Conservation (phyloP, 805 yeast genomes). For the Metschnikowia borealis region DNA sequence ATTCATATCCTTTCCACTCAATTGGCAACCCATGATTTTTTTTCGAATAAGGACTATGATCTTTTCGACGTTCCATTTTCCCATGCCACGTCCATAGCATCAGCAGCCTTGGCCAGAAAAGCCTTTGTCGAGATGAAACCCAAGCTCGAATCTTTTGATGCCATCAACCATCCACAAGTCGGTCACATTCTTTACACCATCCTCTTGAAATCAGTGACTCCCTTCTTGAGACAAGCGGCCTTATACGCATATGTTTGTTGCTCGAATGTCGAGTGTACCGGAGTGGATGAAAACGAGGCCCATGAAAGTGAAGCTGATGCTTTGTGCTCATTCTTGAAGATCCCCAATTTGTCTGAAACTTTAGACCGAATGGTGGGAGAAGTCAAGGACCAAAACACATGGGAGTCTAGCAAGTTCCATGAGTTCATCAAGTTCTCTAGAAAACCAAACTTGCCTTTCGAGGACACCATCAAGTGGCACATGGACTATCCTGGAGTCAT, state of each 20-base stretch:
- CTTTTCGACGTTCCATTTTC: slow-evolving; percentile 38
- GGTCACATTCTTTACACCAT: slow-evolving; percentile 47
- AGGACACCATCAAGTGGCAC: slow-evolving; percentile 16
- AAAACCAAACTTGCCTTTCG: slow-evolving; percentile 6
- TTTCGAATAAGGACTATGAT: slow-evolving; percentile 21
- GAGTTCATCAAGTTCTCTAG: slow-evolving; percentile 18
- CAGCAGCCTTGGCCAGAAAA: slow-evolving; percentile 19
- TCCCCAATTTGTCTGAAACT: slow-evolving; percentile 36
- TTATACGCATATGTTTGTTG: slow-evolving; percentile 52
- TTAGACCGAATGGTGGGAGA: slow-evolving; percentile 8
- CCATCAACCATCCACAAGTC: slow-evolving; percentile 22
- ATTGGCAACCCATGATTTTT: slow-evolving; percentile 25
- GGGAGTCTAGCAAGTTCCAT: slow-evolving; percentile 25
- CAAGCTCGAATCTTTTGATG: slow-evolving; percentile 3
- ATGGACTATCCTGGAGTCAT: slow-evolving; percentile 65
- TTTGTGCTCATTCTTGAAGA: slow-evolving; percentile 46
- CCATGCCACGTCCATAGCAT: slow-evolving; percentile 18
- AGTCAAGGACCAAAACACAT: background rate
- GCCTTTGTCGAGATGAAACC: slow-evolving; percentile 23
- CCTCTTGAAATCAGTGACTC: slow-evolving; percentile 53
- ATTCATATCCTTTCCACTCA: slow-evolving; percentile 24
- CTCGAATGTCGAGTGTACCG: slow-evolving; percentile 40
- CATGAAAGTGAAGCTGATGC: slow-evolving; percentile 49
- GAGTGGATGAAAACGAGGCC: slow-evolving; percentile 20
- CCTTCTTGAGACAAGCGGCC: slow-evolving; percentile 61